Evolutionary conservation across 169 alveolate species (phyloP).

Genomic region (Cryptosporidium tyzzeri): DNA sequence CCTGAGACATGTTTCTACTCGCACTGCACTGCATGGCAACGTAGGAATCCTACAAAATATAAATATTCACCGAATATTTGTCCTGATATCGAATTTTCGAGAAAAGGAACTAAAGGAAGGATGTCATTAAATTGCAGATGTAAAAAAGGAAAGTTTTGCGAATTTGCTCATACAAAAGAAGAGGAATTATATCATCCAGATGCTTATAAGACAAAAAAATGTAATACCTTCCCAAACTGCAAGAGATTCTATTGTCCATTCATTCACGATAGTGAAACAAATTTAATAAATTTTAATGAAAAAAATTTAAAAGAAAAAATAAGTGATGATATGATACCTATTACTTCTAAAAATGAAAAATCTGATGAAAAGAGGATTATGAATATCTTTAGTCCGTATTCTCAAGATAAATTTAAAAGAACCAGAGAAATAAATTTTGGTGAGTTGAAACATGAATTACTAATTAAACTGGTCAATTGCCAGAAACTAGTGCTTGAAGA

Average conservation of each 20-base stretch:
- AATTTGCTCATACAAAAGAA: slow-evolving; percentile 67
- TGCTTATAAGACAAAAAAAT: slow-evolving; percentile 48
- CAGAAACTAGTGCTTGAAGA: slow-evolving; percentile 53
- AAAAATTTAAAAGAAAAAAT: background rate
- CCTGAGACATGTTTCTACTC: slow-evolving; percentile 72
- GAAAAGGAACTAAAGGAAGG: slow-evolving; percentile 67
- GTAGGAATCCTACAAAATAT: slow-evolving; percentile 61
- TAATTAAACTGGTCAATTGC: slow-evolving; percentile 30
- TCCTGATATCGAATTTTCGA: slow-evolving; percentile 58
- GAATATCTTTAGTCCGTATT: background rate
- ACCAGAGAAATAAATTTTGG: background rate
- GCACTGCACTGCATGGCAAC: slow-evolving; percentile 75
- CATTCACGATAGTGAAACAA: slow-evolving; percentile 18
- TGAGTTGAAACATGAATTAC: slow-evolving; percentile 23
- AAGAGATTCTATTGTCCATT: slow-evolving; percentile 73
- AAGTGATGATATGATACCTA: background rate
- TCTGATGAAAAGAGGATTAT: background rate
- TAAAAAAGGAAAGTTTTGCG: slow-evolving; percentile 58
- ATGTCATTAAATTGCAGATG: slow-evolving; percentile 54
- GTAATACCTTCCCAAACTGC: slow-evolving; percentile 63
- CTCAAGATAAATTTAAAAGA: background rate
- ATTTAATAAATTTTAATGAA: background rate
- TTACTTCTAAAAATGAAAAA: background rate
- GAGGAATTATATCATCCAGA: slow-evolving; percentile 74
- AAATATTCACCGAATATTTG: slow-evolving; percentile 52